Base-by-base conservation (phyloP, 2,329 filamentous ascomycete species). In the Waltergamsia citrina region DNA sequence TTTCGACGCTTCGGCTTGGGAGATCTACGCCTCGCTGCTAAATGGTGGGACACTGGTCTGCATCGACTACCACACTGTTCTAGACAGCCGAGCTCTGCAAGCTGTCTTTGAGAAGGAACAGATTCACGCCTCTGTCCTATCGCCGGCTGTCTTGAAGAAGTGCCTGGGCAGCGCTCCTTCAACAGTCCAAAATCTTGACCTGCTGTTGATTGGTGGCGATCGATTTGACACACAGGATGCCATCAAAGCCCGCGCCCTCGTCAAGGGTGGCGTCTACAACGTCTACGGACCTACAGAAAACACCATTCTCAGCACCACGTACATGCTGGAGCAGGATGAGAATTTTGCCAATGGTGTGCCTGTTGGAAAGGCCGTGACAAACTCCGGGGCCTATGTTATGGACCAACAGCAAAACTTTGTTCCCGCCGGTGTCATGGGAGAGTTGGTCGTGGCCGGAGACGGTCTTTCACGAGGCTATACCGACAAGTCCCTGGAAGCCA, bases 211-310 rank as follows among this genome's bases (percentile, higher is more conserved):
- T 5, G 45, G 26, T 14, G 46, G 40, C 12, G 45, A 48, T 3
- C 17, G 37, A 1, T 25, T 44, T 1, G 41, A 47, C 21, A 17
- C 32, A 0, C 33, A 37, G 5, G 45, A 48, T 17, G 36, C 36
- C 0, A 8, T 30, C 3, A 29, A 29, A 3, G 35, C 38, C 1
- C 20, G 26, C 5, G 14, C 5, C n/a, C 21, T 34, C 14, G 22
- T 17, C n/a, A 11, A 24, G 1, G 24, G 31, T 5, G 23, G 1
- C 32, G 37, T 42, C 18, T 31, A 36, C 21, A 46, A 51, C 8
- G 40, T 16, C 0, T 51, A 50, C n/a, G 47, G 48, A 0, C 46
- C 47, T 2, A 48, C 48, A 0, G 48, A 50, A 27, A 49, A 48
- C 32, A 37, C 35, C 2, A 32, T 41, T 3, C 11, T 42, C 7